Percentiles rank a stretch among this genome's conserved stretches.
Conservation (phyloP, 78 protist species). For the Pelomyxa schiedti region DNA sequence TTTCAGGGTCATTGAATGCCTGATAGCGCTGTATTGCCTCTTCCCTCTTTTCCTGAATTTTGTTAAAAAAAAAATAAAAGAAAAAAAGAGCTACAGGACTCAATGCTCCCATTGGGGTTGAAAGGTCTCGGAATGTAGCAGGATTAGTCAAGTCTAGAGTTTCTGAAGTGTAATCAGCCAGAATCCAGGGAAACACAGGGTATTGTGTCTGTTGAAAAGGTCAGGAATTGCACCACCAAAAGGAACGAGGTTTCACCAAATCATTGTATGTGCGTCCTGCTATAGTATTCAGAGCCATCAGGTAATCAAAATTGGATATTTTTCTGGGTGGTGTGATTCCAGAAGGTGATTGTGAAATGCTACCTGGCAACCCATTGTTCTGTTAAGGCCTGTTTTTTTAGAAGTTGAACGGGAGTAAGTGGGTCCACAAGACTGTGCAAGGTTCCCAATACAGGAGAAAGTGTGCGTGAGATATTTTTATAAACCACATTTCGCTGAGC, state of each 20-base stretch:
- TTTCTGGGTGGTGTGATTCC: no score
- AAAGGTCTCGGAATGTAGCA: conserved; percentile 58
- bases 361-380: conserved; percentile 40
- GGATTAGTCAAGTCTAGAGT: conserved; percentile 55
- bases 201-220: no score
- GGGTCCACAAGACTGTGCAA: no score
- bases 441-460: no score
- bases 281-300: conserved; percentile 63
- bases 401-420: no score
- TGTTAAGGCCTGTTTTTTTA: conserved; percentile 14
- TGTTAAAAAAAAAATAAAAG: no score
- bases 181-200: conserved; percentile 89
- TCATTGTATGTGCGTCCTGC: conserved; percentile 31
- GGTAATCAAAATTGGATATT: conserved; percentile 67
- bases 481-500: no score
- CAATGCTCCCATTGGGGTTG: conserved; percentile 74
- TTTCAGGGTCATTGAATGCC: neutral
- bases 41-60: neutral
- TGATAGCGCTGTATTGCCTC: conserved; percentile 18
- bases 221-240: no score
- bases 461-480: no score
- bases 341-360: no score
- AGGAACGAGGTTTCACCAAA: no score
- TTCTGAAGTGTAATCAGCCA: conserved; percentile 39
- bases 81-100: no score